Evolutionary conservation across 371 early-diverging fungal genomes (phyloP), one percentile per base, ranked within the genome.

Genomic region (Actinomortierella wolfii): DNA sequence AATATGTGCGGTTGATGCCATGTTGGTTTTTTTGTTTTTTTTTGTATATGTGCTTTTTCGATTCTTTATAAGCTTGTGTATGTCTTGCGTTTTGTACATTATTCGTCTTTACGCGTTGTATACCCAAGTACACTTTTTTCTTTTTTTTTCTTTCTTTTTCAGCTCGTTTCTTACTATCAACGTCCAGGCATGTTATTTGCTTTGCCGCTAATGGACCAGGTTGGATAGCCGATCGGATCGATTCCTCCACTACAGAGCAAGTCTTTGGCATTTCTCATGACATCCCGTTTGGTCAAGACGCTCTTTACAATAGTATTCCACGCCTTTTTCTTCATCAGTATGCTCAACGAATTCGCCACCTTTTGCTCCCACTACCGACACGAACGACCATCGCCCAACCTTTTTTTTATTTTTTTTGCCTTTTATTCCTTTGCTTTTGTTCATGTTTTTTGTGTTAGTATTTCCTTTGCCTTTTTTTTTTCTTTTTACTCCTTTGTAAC

Each of bases 181-280:
- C 55, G 29, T 62, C 62, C 54, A 61, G 56, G 59, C 68, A 51
- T 68, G 24, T 59, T 69, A 57, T 69, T 63, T 60, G 45, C 48
- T 56, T 59, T 56, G 57, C 57, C 64, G 57, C 52, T 57, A 51
- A 50, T 21, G 24, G 47, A 34, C 34, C 34, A 34, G 11, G 34
- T 34, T 34, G 34, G 34, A 11, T 11, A 34, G 11, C 11, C 34
- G 34, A 34, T 34, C 34, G 34, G 34, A 34, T 34, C 34, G 34
- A 34, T 34, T 11, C 34, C 34, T 34, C 11, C 34, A 34, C 34
- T n/a, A 34, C 11, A 6, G 34, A 34, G 34, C 34, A 34, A 34
- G 34, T 4, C n/a, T n/a, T n/a, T 34, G 34, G 34, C 34, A 34
- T 11, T 34, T 34, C 11, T 34, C 34, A 34, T 34, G 34, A 34